Evolutionary conservation across 805 yeast genomes (phyloP).

Genomic region (Blastobotrys mokoenaii): DNA sequence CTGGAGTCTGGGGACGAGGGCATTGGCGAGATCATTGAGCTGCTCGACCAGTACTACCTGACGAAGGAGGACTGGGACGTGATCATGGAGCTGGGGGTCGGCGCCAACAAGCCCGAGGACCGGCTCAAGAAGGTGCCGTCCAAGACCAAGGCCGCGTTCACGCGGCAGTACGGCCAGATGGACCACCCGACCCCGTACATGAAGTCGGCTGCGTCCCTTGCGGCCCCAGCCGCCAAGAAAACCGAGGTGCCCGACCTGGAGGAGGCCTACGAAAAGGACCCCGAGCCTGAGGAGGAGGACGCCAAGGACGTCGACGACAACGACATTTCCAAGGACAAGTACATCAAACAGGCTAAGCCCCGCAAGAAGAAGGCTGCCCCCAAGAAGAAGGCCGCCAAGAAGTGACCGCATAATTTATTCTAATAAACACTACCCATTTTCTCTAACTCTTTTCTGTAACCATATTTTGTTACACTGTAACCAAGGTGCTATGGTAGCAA

Average conservation of each 20-base stretch:
- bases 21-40: slow-evolving; percentile 52
- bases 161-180: slow-evolving; percentile 67
- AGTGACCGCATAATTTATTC: slow-evolving; percentile 10
- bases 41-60: slow-evolving; percentile 77
- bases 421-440: too few species aligned
- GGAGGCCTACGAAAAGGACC: slow-evolving; percentile 46
- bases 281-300: slow-evolving; percentile 33
- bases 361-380: slow-evolving; percentile 23
- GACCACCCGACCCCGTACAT: slow-evolving; percentile 82
- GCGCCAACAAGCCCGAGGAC: slow-evolving; percentile 37
- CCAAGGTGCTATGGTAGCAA: too few species aligned
- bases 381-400: slow-evolving; percentile 13
- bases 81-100: slow-evolving; percentile 75
- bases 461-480: too few species aligned
- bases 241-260: slow-evolving; percentile 51
- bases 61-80: slow-evolving; percentile 91
- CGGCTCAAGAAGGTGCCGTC: slow-evolving; percentile 61
- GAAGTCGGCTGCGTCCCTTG: slow-evolving; percentile 36
- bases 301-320: slow-evolving; percentile 34
- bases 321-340: slow-evolving; percentile 53
- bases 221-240: slow-evolving; percentile 20
- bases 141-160: slow-evolving; percentile 74
- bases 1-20: slow-evolving; percentile 50
- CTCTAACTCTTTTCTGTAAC: too few species aligned
- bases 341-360: slow-evolving; percentile 46